Evolutionary conservation across 805 yeast genomes (phyloP), one percentile per base, ranked within the genome.

Genomic region (Schwanniomyces occidentalis): DNA sequence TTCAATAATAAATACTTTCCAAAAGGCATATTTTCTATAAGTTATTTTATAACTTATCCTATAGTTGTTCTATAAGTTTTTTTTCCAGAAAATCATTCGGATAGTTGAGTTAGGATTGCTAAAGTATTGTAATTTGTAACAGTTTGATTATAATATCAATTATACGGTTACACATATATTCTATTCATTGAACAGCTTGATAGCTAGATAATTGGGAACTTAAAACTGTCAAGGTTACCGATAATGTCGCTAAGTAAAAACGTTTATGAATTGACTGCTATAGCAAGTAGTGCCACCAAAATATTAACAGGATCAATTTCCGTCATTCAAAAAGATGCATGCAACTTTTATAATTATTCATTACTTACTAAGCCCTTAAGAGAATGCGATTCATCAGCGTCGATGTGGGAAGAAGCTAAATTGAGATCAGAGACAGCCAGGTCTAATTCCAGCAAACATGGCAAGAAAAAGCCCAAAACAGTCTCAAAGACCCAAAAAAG

Each of bases 341-440:
- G 35, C 17, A 19, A 35, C 9, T 44, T 47, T 41, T 60, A 51
- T 47, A 28, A 48, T 13, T 35, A 40, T 35, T 53, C 61, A 10
- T 40, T 52, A 27, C 20, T 44, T 13, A 46, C 49, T 17, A 35
- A 46, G 5, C 58, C 53, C n/a, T 36, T 51, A 19, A 42, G 50
- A 30, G 34, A 32, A 5, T 39, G 36, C 21, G 65, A 58, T 39
- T 10, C 45, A 14, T 34, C 33, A 21, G 40, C 41, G 12, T 26
- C 34, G 18, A 55, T 59, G 63, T 59, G 64, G 64, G 36, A 44
- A 8, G 46, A 40, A 22, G 32, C 31, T 23, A 38, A 17, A 19
- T 21, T 6, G 14, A 19, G 27, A 12, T 22, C 38, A n/a, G 39
- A 21, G 12, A 10, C 30, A 16, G 34, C 34, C 18, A 38, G 48